Conservation (phyloP, 331 rosid species). For the Quercus tomentella region DNA sequence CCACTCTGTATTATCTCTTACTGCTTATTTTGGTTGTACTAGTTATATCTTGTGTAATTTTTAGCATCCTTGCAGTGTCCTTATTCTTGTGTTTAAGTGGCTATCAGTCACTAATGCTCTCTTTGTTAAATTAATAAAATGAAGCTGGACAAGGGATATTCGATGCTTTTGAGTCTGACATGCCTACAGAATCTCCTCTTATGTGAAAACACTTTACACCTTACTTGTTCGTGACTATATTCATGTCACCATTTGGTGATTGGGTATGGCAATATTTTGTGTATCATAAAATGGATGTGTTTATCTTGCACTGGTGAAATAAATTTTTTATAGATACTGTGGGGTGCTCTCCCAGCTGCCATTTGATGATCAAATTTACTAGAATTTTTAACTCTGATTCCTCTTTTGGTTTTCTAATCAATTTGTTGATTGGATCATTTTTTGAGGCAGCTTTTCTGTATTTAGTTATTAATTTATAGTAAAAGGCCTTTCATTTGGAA, state of each 20-base stretch:
- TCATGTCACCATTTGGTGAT: background rate
- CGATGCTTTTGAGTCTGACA: conserved; percentile 57
- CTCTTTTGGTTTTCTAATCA: background rate
- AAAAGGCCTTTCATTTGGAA: background rate
- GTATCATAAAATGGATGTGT: background rate
- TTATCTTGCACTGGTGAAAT: background rate
- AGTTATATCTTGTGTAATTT: too few species aligned
- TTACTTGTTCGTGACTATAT: background rate
- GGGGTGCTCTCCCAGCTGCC: background rate
- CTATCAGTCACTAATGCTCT: too few species aligned
- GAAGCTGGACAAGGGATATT: conserved; percentile 39
- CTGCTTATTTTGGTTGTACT: too few species aligned
- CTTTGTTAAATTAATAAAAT: too few species aligned
- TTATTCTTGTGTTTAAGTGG: background rate
- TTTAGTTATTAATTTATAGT: background rate
- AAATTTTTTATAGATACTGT: background rate
- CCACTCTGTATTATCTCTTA: too few species aligned
- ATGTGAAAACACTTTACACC: conserved; percentile 27
- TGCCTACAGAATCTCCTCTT: conserved; percentile 48
- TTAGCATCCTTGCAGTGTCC: too few species aligned
- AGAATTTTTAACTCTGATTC: background rate
- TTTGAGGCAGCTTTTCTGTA: background rate
- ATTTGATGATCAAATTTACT: background rate
- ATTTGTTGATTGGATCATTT: background rate
- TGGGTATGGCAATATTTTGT: background rate